Base-by-base conservation (phyloP, 371 early-diverging fungal genomes). In the Mortierella sp. region DNA sequence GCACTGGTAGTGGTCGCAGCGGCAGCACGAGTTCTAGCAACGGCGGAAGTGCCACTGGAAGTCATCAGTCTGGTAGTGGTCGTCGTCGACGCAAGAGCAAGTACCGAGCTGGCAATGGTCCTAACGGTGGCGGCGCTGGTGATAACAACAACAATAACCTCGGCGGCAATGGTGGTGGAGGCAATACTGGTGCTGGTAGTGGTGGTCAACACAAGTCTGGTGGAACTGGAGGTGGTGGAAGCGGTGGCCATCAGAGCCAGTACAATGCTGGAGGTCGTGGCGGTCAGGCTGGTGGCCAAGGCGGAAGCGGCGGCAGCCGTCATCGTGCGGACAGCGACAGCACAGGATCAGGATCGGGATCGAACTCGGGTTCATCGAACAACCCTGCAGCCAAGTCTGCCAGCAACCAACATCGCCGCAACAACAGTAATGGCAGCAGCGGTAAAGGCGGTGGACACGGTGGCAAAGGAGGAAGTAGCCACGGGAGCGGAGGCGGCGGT, bases 11-110 rank as follows among this genome's bases (percentile, higher is more conserved):
- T 24, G 45, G 70, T 45, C 44, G 70, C 37, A 58, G 70, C 11
- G 43, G 48, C 11, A 61, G 70, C 16, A 63, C 39, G 26, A 37
- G 47, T 10, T 65, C 66, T n/a, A 44, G 50, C 7, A 45, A 61
- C 45, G 74, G 70, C 26, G 63, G 53, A 39, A 70, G 63, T 10
- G 41, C 50, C 31, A 41, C 31, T 26, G 68, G 68, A 37, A 67
- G 31, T 31, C 63, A 31, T n/a, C 50, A 71, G 50, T 31, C 47
- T 13, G 55, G 70, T n/a, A n/a, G n/a, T 26, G 55, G 71, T 16
- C 77, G 63, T 44, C 77, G 73, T 34, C 68, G 68, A 19, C 73
- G 72, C 58, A 77, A 72, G 63, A 41, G 26, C 69, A 77, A 71
- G 58, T 77, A 72, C 50, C 69, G 55, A 41, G 16, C 14, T 58